Evolutionary conservation across 1,284 basidiomycete genomes (phyloP), one percentile per base, ranked within the genome.

Genomic region (Phylloboletellus chloephorus): DNA sequence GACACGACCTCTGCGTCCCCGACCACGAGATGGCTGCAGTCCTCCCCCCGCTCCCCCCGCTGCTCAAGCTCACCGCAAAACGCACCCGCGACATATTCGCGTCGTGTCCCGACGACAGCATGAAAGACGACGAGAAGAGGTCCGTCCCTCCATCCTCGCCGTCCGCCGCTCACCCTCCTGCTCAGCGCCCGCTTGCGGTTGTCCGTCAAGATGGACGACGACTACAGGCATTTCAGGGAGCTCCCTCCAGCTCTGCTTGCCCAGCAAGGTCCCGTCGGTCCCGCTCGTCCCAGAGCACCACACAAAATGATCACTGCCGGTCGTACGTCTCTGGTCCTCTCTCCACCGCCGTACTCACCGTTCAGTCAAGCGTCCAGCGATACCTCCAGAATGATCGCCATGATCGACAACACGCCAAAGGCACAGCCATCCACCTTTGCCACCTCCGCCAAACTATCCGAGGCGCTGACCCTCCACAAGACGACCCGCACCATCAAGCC

Each of bases 401-500:
- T 72, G 35, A 85, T 86, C 48, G 82, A 85, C 70, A 78, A 74
- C 42, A 78, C 78, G 2, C 82, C 82, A 2, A 64, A 69, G 37
- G 65, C 76, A 10, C 71, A 75, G 45, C 77, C 75, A 1, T 84
- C 82, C 11, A 81, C 82, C 0, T 82, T 88, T 52, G 61, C 74
- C 12, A 79, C 80, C 7, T 68, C 74, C 21, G 63, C 72, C 31
- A 77, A 77, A 38, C 76, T 97, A 36, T 88, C 88, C 12, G 82
- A 90, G 56, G 91, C 91, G 0, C 79, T 97, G 37, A 81, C 83
- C 43, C 76, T 89, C 16, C 89, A 94, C 67, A 92, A 95, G 69
- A 90, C 91, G 43, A 89, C 87, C 4, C 78, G 90, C 23, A 88
- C 88, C 22, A 79, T 96, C 55, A 95, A 97, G 64, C 96, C 95